Base-by-base conservation (phyloP, 2,329 filamentous ascomycete species). In the Penicillium sp. region DNA sequence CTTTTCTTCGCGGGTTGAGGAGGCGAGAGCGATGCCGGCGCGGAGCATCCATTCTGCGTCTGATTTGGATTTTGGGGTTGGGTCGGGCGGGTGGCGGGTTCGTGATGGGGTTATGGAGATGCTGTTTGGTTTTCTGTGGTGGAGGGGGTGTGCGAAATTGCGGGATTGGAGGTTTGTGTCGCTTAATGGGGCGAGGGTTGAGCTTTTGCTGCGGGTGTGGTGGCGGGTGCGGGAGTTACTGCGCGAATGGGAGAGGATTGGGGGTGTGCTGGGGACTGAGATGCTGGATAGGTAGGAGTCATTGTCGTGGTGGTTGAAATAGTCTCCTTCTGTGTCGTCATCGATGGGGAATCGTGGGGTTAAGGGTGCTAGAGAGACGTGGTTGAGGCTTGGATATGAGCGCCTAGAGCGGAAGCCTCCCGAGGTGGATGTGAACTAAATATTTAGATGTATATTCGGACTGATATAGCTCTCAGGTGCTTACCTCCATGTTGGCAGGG, bases 361-460 rank as follows among this genome's bases (percentile, higher is more conserved):
- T 52, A 87, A 75, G 38, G 83, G 84, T 62, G 83, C 81, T n/a
- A 86, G 77, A 41, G 83, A 84, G 56, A 86, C 77, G 63, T 84
- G 79, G 61, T 81, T 74, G 48, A 87, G 77, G 57, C 83, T 83
- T 45, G 82, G 82, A 62, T 83, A 81, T 46, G 83, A 85, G 53
- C 83, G 82, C 45, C 80, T 79, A 41, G 72, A 74, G 31, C 67
- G 69, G 59, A 74, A 74, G 50, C 65, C 63, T 49, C 60, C 56
- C 31, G 62, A 60, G 22, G 66, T 67, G 34, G 56, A 53, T 34
- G 62, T 63, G 38, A 58, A 59, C 65, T 71, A n/a, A 11, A 13
- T 8, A 27, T 3, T 27, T 27, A 27, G 24, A 57, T 53, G 22
- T 18, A 32, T 36, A 22, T 43, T 48, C 36, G 52, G 34, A 29